A percentile compares a stretch with the other conserved stretches of the same genome.
These are phyloP conservation scores for Tilletia horrida DNA, from an alignment of 1,284 basidiomycete genomes.

Conservation along the genomic window DNA sequence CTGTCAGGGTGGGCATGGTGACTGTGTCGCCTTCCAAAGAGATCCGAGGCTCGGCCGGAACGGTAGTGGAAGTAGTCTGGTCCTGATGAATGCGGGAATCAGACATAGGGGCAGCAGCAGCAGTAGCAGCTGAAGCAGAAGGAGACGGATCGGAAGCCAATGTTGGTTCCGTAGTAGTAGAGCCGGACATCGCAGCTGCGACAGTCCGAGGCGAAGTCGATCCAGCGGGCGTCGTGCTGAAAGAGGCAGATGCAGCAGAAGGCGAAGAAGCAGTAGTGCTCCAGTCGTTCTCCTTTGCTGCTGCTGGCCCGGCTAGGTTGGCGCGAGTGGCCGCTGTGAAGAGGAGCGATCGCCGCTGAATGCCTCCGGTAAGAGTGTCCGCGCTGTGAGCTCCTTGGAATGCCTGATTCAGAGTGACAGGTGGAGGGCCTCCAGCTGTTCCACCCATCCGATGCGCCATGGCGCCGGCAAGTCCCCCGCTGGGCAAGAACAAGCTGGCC, in stretches of 20 bases:
- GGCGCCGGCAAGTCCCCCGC: not conserved
- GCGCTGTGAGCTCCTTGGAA: not conserved
- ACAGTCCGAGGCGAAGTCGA: conserved; percentile 2
- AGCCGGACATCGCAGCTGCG: conserved; percentile 15
- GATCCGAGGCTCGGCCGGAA: conserved; percentile 18
- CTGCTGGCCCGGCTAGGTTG: no score
- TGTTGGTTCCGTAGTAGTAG: no score
- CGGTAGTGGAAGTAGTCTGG: not conserved
- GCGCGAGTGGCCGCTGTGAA: not conserved
- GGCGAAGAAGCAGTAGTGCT: conserved; percentile 17
- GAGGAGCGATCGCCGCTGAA: conserved; percentile 9
- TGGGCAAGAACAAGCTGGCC: conserved; percentile 40
- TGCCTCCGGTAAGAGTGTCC: not conserved
- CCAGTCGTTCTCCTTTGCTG: not conserved
- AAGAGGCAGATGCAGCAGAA: conserved; percentile 13
- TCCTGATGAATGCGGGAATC: no score
- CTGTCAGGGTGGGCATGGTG: not conserved
- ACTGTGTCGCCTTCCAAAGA: conserved; percentile 20
- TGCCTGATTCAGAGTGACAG: not conserved
- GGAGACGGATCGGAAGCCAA: no score
- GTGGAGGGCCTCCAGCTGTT: not conserved
- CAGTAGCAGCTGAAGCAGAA: no score
- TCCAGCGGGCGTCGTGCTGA: not conserved
- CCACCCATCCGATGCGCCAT: conserved; percentile 5
- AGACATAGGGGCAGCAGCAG: no score